Base-by-base conservation (phyloP, 2,329 filamentous ascomycete genomes). In the Trichoderma koningii region DNA sequence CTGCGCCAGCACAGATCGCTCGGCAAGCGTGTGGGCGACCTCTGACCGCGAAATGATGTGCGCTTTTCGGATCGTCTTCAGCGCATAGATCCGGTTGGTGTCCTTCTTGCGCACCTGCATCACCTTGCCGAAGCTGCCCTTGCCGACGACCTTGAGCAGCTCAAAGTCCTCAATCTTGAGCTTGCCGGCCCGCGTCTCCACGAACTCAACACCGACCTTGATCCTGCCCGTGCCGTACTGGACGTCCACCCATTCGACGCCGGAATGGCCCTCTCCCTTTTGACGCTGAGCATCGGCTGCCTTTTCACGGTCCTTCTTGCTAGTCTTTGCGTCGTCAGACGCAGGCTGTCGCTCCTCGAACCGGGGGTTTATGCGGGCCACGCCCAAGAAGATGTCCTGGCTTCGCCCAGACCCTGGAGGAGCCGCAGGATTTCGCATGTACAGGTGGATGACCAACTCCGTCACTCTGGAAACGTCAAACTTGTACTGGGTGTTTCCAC, bases 81-180 rank as follows among this genome's bases (percentile, higher is more conserved):
- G 87, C 63, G 95, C 95, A 79, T 99, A 99, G 77, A 99, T 98
- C 73, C 95, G 93, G 76, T 89, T 90, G 41, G 95, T 99, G 80
- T 99, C 94, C 79, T 95, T 95, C 84, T 99, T 99, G 81, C 91
- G 89, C 74, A 99, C 95, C 81, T 98, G 94, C 93, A 98, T 98
- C 76, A 98, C 95, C 81, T 98, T 98, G 79, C 95, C 95, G 77
- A 98, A 98, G 79, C 93, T 97, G 69, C 95, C 95, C 80, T 97
- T 97, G 68, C 95, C 95, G 28, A 99, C 93, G 7, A 99, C 93
- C 82, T 97, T 99, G 77, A 99, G 86, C 70, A 99, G 83, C 73
- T 98, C 93, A 76, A 99, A 99, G 77, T 98, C 93, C 70, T 97
- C 94, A 74, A 99, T 94, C 77, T 92, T 93, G 72, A 99, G 86